Base-by-base conservation (phyloP, 2,329 filamentous ascomycete species). In the Sclerotinia glacialis region DNA sequence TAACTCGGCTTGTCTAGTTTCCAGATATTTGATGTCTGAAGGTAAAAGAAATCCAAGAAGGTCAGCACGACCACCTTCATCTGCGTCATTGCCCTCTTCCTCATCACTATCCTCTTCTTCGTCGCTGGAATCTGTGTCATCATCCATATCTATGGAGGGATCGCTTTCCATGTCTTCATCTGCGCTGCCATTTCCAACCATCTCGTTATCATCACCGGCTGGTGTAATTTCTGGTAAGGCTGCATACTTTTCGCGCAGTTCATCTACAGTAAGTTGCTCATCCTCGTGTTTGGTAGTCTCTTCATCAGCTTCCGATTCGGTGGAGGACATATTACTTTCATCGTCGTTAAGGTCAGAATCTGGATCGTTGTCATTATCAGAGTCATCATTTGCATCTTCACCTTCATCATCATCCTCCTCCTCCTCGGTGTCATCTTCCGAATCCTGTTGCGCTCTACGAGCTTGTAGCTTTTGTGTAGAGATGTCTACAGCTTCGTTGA, bases 401-500 rank as follows among this genome's bases (percentile, higher is more conserved):
- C 60, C 55, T 8, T 75, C 75, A 7, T 73, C 73, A 18, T 77
- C 74, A n/a, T 79, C 79, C 34, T 73, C 71, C n/a, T 79, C 79
- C 34, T 73, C 71, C n/a, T 80, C 81, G 1, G 78, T 79, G 1
- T 78, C 70, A 5, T 75, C 74, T 31, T 87, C 86, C 0, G 84
- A 86, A 67, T 85, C 86, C 63, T 70, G 70, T 23, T 81, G 82
- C 2, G 80, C 78, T 65, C 80, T 82, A n/a, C 86, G 82, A 21
- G 87, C 86, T 70, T 89, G 85, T 1, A 91, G 79, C 73, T 90
- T 87, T 71, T 86, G 84, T 69, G 89, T 89, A 0, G 88, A 91
- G 66, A 88, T 82, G 69, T 88, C 90, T 72, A 91, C 88, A 72
- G 87, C 90, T 79, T 89, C 87, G 72, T 89, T 91, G 73, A 90